phyloP scores from a whole-genome alignment of 2,329 filamentous ascomycete species.

The Oidium heveae region DNA sequence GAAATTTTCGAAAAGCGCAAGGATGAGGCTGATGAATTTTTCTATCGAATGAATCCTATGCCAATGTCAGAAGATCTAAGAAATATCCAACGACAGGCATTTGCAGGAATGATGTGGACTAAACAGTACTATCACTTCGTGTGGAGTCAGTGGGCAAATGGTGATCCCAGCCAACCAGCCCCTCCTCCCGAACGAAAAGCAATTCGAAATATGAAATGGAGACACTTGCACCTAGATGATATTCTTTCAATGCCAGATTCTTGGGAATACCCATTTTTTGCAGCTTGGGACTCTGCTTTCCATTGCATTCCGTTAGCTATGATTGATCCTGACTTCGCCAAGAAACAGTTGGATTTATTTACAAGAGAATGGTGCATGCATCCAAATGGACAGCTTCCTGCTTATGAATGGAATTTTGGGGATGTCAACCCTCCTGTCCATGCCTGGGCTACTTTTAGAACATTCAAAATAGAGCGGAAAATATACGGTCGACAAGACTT shows the following conservation, averaged over 20 bases:
- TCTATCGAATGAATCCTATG: conserved; percentile 73
- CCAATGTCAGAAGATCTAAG: conserved; percentile 84
- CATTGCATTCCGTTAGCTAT: conserved; percentile 90
- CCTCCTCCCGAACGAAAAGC: conserved; percentile 58
- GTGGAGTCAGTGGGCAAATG: conserved; percentile 95
- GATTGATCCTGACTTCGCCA: conserved; percentile 93
- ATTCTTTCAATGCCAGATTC: conserved; percentile 95
- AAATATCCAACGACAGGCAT: conserved; percentile 84
- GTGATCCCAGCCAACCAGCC: conserved; percentile 67
- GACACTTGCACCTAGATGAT: conserved; percentile 82
- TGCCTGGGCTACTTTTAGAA: conserved; percentile 84
- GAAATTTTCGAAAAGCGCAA: conserved; percentile 66
- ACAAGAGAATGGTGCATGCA: conserved; percentile 98
- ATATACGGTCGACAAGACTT: conserved; percentile 86
- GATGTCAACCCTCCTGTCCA: conserved; percentile 94
- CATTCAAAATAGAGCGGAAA: conserved; percentile 96
- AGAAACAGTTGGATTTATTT: conserved; percentile 90
- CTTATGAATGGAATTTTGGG: conserved; percentile 91
- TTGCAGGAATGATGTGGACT: conserved; percentile 95
- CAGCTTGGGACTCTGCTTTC: conserved; percentile 91
- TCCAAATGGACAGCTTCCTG: conserved; percentile 81
- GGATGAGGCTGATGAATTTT: conserved; percentile 90
- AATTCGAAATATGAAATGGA: conserved; percentile 75
- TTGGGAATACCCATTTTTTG: conserved; percentile 97
- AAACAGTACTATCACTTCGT: conserved; percentile 95